Conservation (phyloP, 148 eudicot genomes). For the Nepenthes gracilis region DNA sequence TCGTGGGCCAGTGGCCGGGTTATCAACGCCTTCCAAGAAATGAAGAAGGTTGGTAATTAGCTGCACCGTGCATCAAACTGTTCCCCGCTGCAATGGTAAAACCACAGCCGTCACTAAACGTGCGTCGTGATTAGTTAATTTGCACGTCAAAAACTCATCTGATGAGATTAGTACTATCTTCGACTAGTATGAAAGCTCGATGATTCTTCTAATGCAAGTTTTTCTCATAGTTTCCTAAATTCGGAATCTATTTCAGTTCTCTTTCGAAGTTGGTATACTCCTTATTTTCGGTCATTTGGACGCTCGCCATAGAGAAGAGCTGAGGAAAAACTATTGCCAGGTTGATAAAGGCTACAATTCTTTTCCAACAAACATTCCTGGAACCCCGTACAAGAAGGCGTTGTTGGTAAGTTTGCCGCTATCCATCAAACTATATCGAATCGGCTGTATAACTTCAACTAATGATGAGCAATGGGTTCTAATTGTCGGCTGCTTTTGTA, state of each 20-base stretch:
- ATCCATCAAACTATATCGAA: too few species aligned
- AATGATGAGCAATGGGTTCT: too few species aligned
- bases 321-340: constrained; percentile 31
- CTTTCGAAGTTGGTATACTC: constrained; percentile 46
- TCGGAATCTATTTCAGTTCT: constrained; percentile 14
- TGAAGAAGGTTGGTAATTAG: constrained; percentile 36
- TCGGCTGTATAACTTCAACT: too few species aligned
- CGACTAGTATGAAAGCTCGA: too few species aligned
- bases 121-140: too few species aligned
- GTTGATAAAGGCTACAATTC: constrained; percentile 49
- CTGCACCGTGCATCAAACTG: not conserved
- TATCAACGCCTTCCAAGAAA: constrained; percentile 30
- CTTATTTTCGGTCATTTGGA: constrained; percentile 41
- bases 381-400: constrained; percentile 38
- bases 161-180: too few species aligned
- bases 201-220: too few species aligned
- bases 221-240: too few species aligned
- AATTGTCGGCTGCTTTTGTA: too few species aligned
- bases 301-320: constrained; percentile 24
- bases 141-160: too few species aligned
- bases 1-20: constrained; percentile 27
- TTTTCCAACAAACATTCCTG: constrained; percentile 29
- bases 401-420: constrained; percentile 18
- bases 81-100: too few species aligned
- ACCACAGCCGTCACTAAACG: too few species aligned